Conservation (phyloP, 2,329 filamentous ascomycete genomes). For the Chaetomium strumarium region DNA sequence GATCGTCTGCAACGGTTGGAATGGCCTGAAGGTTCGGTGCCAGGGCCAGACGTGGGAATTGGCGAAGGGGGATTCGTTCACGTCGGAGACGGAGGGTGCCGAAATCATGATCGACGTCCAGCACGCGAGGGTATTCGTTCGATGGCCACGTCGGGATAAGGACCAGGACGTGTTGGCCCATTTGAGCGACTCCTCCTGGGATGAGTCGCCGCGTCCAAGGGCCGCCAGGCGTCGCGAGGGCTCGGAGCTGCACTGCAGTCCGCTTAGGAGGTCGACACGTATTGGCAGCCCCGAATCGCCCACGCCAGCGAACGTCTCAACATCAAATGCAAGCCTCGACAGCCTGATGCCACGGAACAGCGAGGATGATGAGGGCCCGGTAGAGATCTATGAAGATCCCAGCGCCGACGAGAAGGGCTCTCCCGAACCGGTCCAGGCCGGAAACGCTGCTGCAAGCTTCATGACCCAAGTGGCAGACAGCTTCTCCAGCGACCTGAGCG, state of each 20-base stretch:
- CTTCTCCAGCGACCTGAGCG: constrained; percentile 54
- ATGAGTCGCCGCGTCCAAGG: constrained; percentile 50
- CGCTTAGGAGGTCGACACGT: constrained; percentile 49
- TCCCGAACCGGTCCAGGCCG: constrained; percentile 34
- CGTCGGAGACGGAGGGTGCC: constrained; percentile 77
- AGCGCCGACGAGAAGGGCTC: constrained; percentile 46
- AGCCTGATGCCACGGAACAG: constrained; percentile 36
- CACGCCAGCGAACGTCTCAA: constrained; percentile 41
- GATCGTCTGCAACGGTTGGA: constrained; percentile 91
- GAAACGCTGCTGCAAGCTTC: constrained; percentile 38
- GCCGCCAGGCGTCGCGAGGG: constrained; percentile 23
- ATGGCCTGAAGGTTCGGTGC: constrained; percentile 88
- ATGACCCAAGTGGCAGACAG: constrained; percentile 45
- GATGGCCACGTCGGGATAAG: constrained; percentile 66
- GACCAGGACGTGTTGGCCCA: constrained; percentile 39
- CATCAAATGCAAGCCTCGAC: constrained; percentile 39
- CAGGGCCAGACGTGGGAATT: constrained; percentile 82
- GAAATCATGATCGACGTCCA: constrained; percentile 96
- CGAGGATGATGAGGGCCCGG: constrained; percentile 35
- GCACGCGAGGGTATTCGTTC: constrained; percentile 80
- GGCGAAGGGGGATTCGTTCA: constrained; percentile 81
- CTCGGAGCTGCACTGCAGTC: constrained; percentile 52
- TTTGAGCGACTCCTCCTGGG: constrained; percentile 66
- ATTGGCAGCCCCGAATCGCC: constrained; percentile 72
- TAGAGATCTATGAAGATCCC: constrained; percentile 70